Base-by-base conservation (phyloP, 345 rosid genomes). In the Sisymbrium irio region DNA sequence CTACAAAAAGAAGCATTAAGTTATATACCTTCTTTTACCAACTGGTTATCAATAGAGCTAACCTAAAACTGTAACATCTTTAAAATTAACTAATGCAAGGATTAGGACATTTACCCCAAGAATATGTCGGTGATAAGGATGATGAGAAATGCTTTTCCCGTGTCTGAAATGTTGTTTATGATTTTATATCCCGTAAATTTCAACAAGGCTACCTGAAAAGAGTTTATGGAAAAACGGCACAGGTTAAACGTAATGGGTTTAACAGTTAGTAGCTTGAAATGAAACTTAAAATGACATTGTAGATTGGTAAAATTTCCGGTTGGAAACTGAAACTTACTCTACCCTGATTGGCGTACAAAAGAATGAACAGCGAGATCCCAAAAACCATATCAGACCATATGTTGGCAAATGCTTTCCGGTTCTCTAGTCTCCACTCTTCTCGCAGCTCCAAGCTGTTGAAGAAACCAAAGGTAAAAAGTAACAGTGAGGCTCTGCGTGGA, bases 341-440 rank as follows among this genome's bases (percentile, higher is more conserved):
- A 77, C 80, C 89, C 87, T 89, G 93, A 83, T 91, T 91, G 85
- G 91, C 83, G 73, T 80, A 90, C 73, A 91, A 82, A 80, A 95
- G 80, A 78, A 88, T 33, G 73, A 91, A 95, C 62, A 88, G 62
- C 14, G 99, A 84, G 77, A 95, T 71, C 79, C 97, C 97, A 72
- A 95, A 95, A 45, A 88, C 84, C 91, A 83, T 88, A 72, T 95
- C 97, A 4, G 97, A 91, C 97, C 89, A 95, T 77, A 95, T 88
- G 80, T 95, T 95, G 62, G 97, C 97, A 84, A 91, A 95, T 70
- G 96, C 85, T 78, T 75, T 88, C 64, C 93, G 89, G 74, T 95
- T 95, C 77, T 89, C 97, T 82, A 95, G 73, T 76, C 96, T 87
- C 87, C 85, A 82, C 53, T 95, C 92, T 12, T 95, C 99, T 62